Evolutionary conservation across 176 grass and related monocot species (phyloP).

Genomic region (Dactylis glomerata): DNA sequence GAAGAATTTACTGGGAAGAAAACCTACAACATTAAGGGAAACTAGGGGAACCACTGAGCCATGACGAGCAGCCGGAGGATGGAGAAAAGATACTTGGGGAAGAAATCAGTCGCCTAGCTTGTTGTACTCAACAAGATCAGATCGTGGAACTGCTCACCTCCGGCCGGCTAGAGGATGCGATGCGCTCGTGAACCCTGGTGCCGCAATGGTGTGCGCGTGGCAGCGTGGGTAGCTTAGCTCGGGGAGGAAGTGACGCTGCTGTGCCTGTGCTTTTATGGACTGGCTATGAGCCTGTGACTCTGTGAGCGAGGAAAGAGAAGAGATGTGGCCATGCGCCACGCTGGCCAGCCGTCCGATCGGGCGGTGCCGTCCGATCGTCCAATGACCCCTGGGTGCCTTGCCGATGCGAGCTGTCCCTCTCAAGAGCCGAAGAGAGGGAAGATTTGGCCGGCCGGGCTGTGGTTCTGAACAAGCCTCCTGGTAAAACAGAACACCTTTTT

Average conservation of each 20-base stretch:
- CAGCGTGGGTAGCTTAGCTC: background rate
- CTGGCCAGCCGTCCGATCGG: background rate
- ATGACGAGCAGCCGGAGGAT: too few species aligned
- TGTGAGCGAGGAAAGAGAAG: background rate
- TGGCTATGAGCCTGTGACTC: background rate
- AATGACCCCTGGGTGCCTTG: too few species aligned
- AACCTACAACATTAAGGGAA: too few species aligned
- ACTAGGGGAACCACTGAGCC: too few species aligned
- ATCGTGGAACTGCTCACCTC: constrained; percentile 6
- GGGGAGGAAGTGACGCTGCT: background rate
- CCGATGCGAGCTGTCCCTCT: too few species aligned
- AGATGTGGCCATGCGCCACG: background rate
- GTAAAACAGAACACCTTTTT: too few species aligned
- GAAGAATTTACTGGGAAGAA: too few species aligned
- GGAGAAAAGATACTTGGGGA: too few species aligned
- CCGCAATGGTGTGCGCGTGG: background rate
- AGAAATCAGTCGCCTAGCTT: background rate
- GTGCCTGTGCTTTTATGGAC: background rate
- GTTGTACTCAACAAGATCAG: background rate
- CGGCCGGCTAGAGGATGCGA: background rate
- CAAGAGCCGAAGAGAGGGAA: too few species aligned
- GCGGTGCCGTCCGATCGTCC: too few species aligned
- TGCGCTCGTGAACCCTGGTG: background rate
- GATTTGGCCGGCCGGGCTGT: too few species aligned
- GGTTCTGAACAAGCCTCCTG: too few species aligned